Evolutionary conservation across 139 green algal genomes (phyloP).

Genomic region (Coelastrella sp.): DNA sequence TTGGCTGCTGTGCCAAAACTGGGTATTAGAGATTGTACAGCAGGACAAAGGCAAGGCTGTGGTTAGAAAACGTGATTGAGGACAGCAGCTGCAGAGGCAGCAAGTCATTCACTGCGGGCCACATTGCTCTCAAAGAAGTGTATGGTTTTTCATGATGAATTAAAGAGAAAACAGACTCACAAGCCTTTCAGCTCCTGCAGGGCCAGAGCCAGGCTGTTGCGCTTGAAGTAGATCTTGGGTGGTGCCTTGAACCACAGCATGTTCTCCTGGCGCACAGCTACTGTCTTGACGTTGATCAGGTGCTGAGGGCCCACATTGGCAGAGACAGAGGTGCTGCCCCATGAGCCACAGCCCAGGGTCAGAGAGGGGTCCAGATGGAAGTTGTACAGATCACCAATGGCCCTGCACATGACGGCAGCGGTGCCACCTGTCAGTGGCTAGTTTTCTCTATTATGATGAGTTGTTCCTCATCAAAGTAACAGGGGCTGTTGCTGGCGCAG

Average conservation of each 20-base stretch:
- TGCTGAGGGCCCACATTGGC: constrained; percentile 76
- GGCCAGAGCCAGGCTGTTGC: constrained; percentile 68
- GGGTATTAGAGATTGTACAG: too few species aligned
- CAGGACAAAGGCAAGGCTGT: too few species aligned
- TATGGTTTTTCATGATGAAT: too few species aligned
- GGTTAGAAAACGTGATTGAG: too few species aligned
- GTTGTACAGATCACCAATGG: constrained; percentile 78
- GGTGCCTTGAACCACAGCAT: constrained; percentile 79
- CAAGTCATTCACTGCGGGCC: background rate
- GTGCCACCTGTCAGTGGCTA: background rate
- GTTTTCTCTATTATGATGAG: background rate
- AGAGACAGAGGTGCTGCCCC: constrained; percentile 72
- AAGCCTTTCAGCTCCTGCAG: constrained; percentile 58
- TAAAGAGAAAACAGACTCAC: background rate
- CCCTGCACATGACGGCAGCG: background rate
- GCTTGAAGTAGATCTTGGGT: constrained; percentile 72
- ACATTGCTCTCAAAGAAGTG: too few species aligned
- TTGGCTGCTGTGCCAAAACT: too few species aligned
- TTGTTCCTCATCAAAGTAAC: too few species aligned
- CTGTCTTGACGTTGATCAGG: constrained; percentile 80
- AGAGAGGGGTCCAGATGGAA: constrained; percentile 82
- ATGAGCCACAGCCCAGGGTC: constrained; percentile 77
- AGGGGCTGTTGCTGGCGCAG: background rate
- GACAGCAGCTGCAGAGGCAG: background rate
- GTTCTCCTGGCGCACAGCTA: constrained; percentile 71